These are phyloP conservation scores for Leccinum pellstonianum DNA, from an alignment of 768 basidiomycete species.

Conservation along the genomic window DNA sequence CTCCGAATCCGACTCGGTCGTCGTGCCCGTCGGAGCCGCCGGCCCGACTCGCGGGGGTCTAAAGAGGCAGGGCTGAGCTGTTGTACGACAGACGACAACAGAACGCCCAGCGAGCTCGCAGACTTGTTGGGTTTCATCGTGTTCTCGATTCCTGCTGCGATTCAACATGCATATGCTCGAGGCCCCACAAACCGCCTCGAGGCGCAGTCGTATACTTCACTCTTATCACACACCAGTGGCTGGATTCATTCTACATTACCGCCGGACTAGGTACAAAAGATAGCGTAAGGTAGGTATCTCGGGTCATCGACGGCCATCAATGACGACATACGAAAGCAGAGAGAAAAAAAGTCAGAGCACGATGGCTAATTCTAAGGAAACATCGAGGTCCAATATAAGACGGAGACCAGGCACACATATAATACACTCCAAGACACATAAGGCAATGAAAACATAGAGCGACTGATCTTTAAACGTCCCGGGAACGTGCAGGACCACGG, in stretches of 20 bases:
- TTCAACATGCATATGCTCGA: not conserved
- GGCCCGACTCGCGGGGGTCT: not conserved
- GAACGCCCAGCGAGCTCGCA: not conserved
- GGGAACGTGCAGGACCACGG: not conserved
- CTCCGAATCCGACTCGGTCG: conserved; percentile 17
- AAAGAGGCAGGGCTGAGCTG: conserved; percentile 10
- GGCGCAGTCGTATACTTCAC: not conserved
- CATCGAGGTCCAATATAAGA: not conserved
- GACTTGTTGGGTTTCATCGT: conserved; percentile 1
- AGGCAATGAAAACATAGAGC: not conserved
- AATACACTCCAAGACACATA: not conserved
- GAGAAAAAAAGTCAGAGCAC: not conserved
- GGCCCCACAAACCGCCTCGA: conserved; percentile 11
- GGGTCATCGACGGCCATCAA: not conserved
- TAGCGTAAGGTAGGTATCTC: conserved; percentile 1
- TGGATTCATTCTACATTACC: conserved; percentile 10
- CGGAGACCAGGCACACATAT: not conserved
- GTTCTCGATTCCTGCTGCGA: not conserved
- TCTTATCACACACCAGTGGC: not conserved
- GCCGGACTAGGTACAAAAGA: conserved; percentile 8
- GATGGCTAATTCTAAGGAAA: not conserved
- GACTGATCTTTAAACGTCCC: not conserved
- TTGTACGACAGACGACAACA: conserved; percentile 25
- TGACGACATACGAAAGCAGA: not conserved
- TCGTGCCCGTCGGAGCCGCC: conserved; percentile 1